These are phyloP conservation scores for Rubia peregrina DNA, from an alignment of 305 asterid genomes.

Conservation along the genomic window DNA sequence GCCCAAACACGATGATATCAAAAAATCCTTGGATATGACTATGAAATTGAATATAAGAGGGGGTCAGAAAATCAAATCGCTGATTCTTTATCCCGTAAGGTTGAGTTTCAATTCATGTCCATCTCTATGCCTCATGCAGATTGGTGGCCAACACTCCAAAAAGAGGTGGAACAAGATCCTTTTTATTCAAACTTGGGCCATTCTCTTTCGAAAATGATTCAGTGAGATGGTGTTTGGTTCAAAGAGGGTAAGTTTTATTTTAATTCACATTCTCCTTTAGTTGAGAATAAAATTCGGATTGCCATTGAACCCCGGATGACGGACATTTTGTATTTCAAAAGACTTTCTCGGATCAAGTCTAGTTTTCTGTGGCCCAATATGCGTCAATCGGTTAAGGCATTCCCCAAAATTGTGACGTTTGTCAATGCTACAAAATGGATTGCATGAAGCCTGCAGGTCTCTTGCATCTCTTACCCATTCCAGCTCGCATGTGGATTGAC, in stretches of 20 bases:
- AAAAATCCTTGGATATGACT: too few species aligned
- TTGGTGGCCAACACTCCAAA: not conserved
- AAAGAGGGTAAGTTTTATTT: too few species aligned
- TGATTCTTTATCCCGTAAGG: not conserved
- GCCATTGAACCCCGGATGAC: not conserved
- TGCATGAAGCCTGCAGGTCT: not conserved
- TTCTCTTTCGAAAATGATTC: too few species aligned
- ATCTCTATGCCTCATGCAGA: not conserved
- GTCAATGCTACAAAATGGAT: not conserved
- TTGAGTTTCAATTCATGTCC: not conserved
- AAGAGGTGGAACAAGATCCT: not conserved
- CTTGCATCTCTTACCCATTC: too few species aligned
- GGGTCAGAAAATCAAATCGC: not conserved
- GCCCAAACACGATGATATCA: too few species aligned
- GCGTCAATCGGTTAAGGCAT: not conserved
- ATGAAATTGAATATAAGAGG: too few species aligned
- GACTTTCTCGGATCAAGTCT: not conserved
- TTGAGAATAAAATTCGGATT: too few species aligned
- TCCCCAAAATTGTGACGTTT: not conserved
- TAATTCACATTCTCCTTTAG: too few species aligned
- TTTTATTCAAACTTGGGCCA: not conserved
- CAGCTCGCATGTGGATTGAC: too few species aligned
- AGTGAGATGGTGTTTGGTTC: too few species aligned
- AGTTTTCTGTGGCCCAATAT: not conserved
- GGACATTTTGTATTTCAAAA: not conserved